These are phyloP conservation scores for Eragrostis nindensis DNA, from an alignment of 176 grass and related monocot genomes.

Conservation along the genomic window DNA sequence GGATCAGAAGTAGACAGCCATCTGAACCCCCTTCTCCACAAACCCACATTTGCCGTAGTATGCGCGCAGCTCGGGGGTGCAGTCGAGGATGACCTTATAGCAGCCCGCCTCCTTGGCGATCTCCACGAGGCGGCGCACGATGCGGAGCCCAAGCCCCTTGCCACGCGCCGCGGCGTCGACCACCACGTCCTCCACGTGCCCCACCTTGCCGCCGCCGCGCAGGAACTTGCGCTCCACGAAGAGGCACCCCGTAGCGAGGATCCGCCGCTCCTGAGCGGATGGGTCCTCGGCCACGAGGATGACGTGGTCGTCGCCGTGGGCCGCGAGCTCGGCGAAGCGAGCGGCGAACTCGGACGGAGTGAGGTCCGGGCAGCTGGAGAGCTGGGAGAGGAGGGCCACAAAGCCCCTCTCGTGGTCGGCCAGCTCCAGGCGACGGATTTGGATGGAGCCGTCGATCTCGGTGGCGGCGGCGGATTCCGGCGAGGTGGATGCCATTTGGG, in stretches of 20 bases:
- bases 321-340: conserved; percentile 78
- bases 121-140: conserved; percentile 69
- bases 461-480: conserved; percentile 32
- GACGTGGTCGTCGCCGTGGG: conserved; percentile 76
- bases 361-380: conserved; percentile 68
- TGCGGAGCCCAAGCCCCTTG: conserved; percentile 54
- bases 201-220: conserved; percentile 68
- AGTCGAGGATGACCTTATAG: conserved; percentile 96
- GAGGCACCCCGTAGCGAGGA: conserved; percentile 76
- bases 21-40: conserved; percentile 85
- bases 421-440: conserved; percentile 67
- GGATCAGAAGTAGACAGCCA: conserved; percentile 85
- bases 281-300: conserved; percentile 76
- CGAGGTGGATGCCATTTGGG: conserved; percentile 52
- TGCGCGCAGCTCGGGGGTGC: conserved; percentile 62
- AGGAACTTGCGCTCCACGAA: conserved; percentile 95
- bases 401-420: conserved; percentile 73
- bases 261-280: conserved; percentile 26
- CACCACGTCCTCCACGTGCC: conserved; percentile 90
- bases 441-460: conserved; percentile 20
- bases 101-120: conserved; percentile 65
- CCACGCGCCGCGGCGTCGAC: conserved; percentile 65
- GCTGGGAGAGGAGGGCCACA: conserved; percentile 64
- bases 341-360: conserved; percentile 60
- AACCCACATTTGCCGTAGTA: conserved; percentile 90